Percentiles rank a stretch among this genome's conserved stretches.
Conservation (phyloP, 352 stramenopile species). For the Pythium rishiriense region DNA sequence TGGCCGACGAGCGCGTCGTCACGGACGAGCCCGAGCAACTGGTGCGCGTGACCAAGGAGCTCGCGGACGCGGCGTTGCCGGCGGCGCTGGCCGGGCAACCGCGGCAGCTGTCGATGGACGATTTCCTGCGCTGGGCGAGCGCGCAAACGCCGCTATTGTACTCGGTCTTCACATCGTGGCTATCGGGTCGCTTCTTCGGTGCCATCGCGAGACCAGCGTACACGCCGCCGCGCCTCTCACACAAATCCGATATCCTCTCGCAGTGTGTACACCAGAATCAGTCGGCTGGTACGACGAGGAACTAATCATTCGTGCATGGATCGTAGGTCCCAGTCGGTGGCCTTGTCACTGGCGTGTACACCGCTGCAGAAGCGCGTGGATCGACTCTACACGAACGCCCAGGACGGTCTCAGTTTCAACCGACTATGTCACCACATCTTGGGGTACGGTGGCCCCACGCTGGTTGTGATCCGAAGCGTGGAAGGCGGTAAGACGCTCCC, state of each 20-base stretch:
- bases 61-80: conserved; percentile 44
- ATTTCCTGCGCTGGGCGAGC: conserved; percentile 64
- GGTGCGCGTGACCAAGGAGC: conserved; percentile 37
- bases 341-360: conserved; percentile 54
- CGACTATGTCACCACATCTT: conserved; percentile 79
- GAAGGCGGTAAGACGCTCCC: conserved; percentile 42
- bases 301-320: background rate
- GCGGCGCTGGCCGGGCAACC: conserved; percentile 19
- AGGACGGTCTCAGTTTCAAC: conserved; percentile 86
- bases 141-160: conserved; percentile 73
- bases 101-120: conserved; percentile 44
- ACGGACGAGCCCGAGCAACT: conserved; percentile 34
- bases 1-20: conserved; percentile 38
- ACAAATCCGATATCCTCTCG: conserved; percentile 71
- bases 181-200: conserved; percentile 54
- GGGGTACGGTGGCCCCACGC: conserved; percentile 71
- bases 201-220: conserved; percentile 54
- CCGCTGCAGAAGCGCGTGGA: conserved; percentile 57
- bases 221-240: conserved; percentile 44
- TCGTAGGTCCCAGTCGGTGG: conserved; percentile 64
- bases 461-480: conserved; percentile 67
- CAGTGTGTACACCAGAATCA: conserved; percentile 36
- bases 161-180: conserved; percentile 76
- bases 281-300: background rate
- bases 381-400: conserved; percentile 76